phyloP scores from a whole-genome alignment of 176 grass and related monocot species.

The Rhynchospora pubera region DNA sequence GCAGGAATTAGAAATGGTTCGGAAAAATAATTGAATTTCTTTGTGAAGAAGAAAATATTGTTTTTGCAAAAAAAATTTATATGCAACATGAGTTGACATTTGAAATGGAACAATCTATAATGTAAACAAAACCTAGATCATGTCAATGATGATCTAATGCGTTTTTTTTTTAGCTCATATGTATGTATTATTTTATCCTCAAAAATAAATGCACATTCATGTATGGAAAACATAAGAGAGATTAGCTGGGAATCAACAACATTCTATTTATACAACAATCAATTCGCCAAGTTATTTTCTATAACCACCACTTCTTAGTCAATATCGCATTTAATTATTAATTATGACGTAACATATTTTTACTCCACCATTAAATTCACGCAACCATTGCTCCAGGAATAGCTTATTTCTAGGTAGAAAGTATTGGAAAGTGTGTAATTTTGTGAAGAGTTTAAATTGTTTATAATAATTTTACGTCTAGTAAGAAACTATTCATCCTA shows the following conservation, averaged over 20 bases:
- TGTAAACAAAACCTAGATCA: not conserved
- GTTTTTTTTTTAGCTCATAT: not conserved
- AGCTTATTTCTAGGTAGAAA: too few relatives aligned
- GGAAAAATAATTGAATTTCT: constrained; percentile 10
- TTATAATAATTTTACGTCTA: too few relatives aligned
- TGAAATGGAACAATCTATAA: not conserved
- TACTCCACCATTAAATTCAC: not conserved
- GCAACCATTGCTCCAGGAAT: too few relatives aligned
- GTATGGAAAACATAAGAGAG: not conserved
- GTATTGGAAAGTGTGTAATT: too few relatives aligned
- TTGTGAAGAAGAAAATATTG: not conserved
- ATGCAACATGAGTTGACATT: constrained; percentile 1
- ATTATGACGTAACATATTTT: not conserved
- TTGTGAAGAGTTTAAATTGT: too few relatives aligned
- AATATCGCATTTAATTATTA: not conserved
- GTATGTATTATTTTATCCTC: not conserved
- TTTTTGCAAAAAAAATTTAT: not conserved
- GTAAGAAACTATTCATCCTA: too few relatives aligned
- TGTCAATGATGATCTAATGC: not conserved
- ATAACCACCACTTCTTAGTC: not conserved
- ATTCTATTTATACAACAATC: not conserved
- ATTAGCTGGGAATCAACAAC: not conserved
- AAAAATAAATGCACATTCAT: not conserved
- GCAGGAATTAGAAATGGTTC: not conserved
- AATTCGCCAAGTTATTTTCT: not conserved